Conservation (phyloP, 805 yeast genomes). For the Saccharomycopsis sp. region DNA sequence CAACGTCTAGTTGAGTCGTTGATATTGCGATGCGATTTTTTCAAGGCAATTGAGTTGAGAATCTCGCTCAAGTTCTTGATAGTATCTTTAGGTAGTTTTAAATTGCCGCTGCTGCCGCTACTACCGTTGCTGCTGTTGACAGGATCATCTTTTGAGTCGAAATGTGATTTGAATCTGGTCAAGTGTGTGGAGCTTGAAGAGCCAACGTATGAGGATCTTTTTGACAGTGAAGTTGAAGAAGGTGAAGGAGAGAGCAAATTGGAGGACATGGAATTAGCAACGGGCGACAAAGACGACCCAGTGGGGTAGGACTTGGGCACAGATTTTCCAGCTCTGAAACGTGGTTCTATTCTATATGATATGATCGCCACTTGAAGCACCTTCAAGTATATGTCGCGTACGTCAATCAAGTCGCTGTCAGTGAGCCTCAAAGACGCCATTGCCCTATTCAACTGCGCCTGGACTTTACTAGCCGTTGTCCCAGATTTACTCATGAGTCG, state of each 20-base stretch:
- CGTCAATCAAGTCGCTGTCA: too few species aligned
- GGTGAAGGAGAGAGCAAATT: too few species aligned
- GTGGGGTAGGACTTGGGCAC: constrained; percentile 6
- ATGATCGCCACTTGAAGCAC: constrained; percentile 47
- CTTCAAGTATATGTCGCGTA: constrained; percentile 42
- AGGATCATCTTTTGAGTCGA: constrained; percentile 11
- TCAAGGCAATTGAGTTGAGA: constrained; percentile 3
- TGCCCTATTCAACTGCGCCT: too few species aligned
- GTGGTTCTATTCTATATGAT: constrained; percentile 55
- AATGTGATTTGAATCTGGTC: constrained; percentile 20
- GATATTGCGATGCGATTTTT: constrained; percentile 29
- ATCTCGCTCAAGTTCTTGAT: constrained; percentile 8
- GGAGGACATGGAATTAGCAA: too few species aligned
- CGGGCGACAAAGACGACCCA: too few species aligned
- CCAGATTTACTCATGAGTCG: too few species aligned
- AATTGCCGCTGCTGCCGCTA: not conserved
- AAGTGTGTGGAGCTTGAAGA: constrained; percentile 27
- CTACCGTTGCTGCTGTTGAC: too few species aligned
- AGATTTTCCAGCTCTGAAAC: constrained; percentile 37
- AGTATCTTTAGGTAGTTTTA: constrained; percentile 11
- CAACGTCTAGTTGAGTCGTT: constrained; percentile 18
- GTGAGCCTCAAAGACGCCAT: too few species aligned
- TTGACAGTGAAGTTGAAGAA: constrained; percentile 22
- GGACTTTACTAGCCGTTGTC: too few species aligned
- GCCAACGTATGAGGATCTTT: constrained; percentile 27